Conservation (phyloP, 2,329 filamentous ascomycete genomes). For the Mycosphaerelloides madeirae region DNA sequence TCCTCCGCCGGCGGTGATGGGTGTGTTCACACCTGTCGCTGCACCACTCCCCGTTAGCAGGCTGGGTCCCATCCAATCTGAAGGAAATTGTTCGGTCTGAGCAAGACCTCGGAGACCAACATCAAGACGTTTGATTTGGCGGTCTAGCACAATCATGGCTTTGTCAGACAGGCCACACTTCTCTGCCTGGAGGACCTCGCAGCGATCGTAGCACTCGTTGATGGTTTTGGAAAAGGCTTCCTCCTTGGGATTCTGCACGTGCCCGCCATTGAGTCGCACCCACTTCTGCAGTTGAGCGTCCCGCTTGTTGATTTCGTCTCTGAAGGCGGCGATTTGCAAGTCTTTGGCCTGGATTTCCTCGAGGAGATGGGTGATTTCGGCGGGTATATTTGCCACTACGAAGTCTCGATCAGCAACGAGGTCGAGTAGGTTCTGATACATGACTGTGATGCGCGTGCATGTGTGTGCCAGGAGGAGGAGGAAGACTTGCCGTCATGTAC, state of each 20-base stretch:
- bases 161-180: constrained; percentile 68
- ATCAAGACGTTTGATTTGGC: constrained; percentile 60
- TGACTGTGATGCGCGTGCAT: not conserved
- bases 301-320: constrained; percentile 64
- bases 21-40: constrained; percentile 27
- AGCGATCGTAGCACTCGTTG: constrained; percentile 61
- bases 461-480: not conserved
- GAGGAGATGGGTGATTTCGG: constrained; percentile 76
- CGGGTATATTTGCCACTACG: constrained; percentile 68
- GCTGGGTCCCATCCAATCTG: constrained; percentile 57
- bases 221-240: constrained; percentile 62
- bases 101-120: constrained; percentile 57
- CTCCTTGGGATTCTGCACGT: constrained; percentile 71
- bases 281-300: constrained; percentile 75
- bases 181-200: constrained; percentile 67
- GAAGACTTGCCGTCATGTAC: constrained; percentile 57
- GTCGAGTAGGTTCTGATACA: too few relatives aligned
- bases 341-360: constrained; percentile 82
- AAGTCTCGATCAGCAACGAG: not conserved
- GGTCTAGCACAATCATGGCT: constrained; percentile 57
- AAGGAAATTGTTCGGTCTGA: constrained; percentile 55
- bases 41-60: constrained; percentile 44
- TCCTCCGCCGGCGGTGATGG: constrained; percentile 23
- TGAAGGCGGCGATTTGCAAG: constrained; percentile 63
- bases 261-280: constrained; percentile 71